Evolutionary conservation across 768 basidiomycete genomes (phyloP), one percentile per base, ranked within the genome.

Genomic region (Chalciporus pseudorubinellus): DNA sequence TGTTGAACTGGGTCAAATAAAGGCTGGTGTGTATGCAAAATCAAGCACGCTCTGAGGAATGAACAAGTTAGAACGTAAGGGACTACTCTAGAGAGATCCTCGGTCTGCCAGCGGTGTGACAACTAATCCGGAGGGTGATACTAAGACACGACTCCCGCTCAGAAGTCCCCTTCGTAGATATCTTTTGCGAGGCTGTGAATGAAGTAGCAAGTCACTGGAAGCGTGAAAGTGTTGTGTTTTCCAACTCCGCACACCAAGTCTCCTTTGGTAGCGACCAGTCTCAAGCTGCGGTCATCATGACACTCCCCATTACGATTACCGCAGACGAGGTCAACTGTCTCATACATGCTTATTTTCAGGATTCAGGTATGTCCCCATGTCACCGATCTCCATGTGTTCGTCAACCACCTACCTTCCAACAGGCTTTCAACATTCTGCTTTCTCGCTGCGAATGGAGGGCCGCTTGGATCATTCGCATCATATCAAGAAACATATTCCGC

Each of bases 311-410:
- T 43, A 76, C 77, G 28, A 85, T 91, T 56, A 81, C 84, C 36
- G 85, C 89, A 33, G 89, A 92, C 58, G 88, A 92, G 65, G 77
- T 93, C 53, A 93, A 93, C 65, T 89, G 85, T 61, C 80, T 92
- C 55, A 85, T 93, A 42, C 84, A 92, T 67, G 79, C 91, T 2
- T 93, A 92, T 63, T 82, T 93, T 57, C 76, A 84, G 57, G 91
- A 93, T 59, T 90, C 89, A 28, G 90, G 90, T 89, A 18, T 48
- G 43, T 26, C 29, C 13, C 26, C 26, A 11, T 33, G 36, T 13
- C 22, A 28, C 43, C 44, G 16, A 14, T 46, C 19, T 14, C 31
- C 29, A 11, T 31, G 11, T 31, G 13, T 49, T 39, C 41, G 52
- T 58, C 26, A 47, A 52, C 52, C 56, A 19, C 53, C 49, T 42